A percentile compares a stretch with the other conserved stretches of the same genome.
These are phyloP conservation scores for Theileria luwenshuni DNA, from an alignment of 169 alveolate species.

Conservation along the genomic window DNA sequence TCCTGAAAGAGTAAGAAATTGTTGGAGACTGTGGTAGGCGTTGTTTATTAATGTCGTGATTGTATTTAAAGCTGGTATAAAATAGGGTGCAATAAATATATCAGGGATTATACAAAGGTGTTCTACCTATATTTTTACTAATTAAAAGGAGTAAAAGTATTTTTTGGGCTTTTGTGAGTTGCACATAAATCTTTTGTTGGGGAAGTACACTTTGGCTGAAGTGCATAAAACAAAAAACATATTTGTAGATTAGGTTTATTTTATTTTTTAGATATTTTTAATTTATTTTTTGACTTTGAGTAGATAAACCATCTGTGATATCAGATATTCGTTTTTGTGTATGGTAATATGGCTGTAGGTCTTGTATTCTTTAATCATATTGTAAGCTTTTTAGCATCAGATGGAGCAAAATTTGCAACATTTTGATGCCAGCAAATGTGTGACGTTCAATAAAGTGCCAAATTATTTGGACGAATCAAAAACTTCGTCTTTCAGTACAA, in stretches of 20 bases:
- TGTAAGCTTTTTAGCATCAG: constrained; percentile 10
- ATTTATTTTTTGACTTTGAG: background rate
- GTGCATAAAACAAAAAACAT: constrained; percentile 17
- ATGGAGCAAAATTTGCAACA: constrained; percentile 23
- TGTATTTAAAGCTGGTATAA: background rate
- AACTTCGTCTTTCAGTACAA: constrained; percentile 19
- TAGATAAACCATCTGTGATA: constrained; percentile 16
- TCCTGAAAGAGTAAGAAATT: background rate
- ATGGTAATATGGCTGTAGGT: constrained; percentile 26
- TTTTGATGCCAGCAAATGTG: constrained; percentile 11
- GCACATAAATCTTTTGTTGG: constrained; percentile 31
- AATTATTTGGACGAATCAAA: background rate
- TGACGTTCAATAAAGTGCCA: constrained; percentile 4
- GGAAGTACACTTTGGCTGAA: constrained; percentile 15
- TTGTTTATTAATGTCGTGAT: constrained; percentile 8
- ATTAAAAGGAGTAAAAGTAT: background rate
- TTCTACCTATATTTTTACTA: background rate
- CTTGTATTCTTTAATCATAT: constrained; percentile 1
- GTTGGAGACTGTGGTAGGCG: constrained; percentile 1
- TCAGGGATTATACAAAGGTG: background rate
- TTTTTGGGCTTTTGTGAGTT: constrained; percentile 4
- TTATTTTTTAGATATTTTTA: constrained; percentile 15
- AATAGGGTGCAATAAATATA: constrained; percentile 18
- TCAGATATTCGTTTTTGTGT: constrained; percentile 16
- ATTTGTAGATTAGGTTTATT: constrained; percentile 5